These are phyloP conservation scores for Calonectria montana DNA, from an alignment of 2,329 filamentous ascomycete species.

Conservation along the genomic window DNA sequence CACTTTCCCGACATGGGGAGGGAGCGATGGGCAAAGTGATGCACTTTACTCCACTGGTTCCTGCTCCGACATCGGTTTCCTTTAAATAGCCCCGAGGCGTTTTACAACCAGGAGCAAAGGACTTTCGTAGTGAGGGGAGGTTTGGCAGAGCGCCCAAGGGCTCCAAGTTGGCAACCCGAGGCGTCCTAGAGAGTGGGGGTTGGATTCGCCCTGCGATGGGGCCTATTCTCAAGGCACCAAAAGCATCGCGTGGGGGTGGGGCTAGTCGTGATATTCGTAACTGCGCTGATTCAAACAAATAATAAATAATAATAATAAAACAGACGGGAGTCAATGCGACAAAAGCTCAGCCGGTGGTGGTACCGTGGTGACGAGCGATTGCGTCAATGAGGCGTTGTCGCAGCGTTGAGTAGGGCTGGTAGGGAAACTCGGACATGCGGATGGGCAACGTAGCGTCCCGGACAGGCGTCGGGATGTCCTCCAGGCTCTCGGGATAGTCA, in stretches of 20 bases:
- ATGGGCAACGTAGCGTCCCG: constrained; percentile 18
- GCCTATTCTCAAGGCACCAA: not conserved
- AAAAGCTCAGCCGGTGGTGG: not conserved
- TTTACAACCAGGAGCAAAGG: not conserved
- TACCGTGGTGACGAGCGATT: not conserved
- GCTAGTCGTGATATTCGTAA: not conserved
- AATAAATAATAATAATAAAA: not conserved
- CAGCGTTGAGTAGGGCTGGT: constrained; percentile 32
- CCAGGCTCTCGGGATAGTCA: constrained; percentile 30
- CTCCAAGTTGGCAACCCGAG: not conserved
- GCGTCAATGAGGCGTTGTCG: constrained; percentile 24
- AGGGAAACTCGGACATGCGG: constrained; percentile 22
- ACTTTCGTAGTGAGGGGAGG: not conserved
- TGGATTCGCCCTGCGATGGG: not conserved
- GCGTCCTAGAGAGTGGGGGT: not conserved
- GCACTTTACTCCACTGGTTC: not conserved
- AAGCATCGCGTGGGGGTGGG: not conserved
- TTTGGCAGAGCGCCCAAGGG: not conserved
- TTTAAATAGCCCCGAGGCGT: not conserved
- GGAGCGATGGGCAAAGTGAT: not conserved
- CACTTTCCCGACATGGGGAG: not conserved
- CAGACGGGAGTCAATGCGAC: too few relatives aligned
- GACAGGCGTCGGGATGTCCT: not conserved
- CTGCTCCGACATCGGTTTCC: not conserved
- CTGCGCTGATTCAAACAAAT: not conserved